A percentile compares a stretch with the other conserved stretches of the same genome.
Conservation (phyloP, 768 basidiomycete genomes). For the Astraeus odoratus region DNA sequence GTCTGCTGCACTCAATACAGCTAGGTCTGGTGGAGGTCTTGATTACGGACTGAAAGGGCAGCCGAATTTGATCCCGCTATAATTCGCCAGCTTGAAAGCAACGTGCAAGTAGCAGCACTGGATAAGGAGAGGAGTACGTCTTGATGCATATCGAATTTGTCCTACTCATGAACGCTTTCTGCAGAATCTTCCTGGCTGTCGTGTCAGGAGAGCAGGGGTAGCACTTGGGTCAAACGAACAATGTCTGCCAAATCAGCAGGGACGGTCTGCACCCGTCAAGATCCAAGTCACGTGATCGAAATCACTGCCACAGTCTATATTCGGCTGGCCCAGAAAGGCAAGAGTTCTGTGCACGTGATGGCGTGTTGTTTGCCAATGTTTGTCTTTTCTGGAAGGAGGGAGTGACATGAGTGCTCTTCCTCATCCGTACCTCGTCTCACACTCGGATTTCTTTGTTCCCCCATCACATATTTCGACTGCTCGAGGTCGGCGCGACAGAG, state of each 20-base stretch:
- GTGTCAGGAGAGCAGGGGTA: no score
- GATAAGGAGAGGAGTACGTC: constrained; percentile 10
- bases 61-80: constrained; percentile 14
- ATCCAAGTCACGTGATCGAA: no score
- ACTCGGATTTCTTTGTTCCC: neutral
- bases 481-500: constrained; percentile 25
- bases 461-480: constrained; percentile 19
- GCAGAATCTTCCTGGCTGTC: no score
- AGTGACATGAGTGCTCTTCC: no score
- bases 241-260: no score
- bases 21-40: constrained; percentile 64
- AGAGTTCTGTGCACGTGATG: no score
- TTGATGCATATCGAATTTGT: neutral
- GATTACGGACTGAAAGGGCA: constrained; percentile 24
- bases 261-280: no score
- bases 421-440: neutral
- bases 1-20: constrained; percentile 35
- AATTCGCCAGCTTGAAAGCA: constrained; percentile 12
- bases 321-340: no score
- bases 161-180: neutral
- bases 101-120: neutral
- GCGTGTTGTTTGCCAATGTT: no score
- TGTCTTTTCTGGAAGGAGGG: no score
- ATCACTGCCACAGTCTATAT: no score
- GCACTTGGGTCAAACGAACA: no score